phyloP scores from a whole-genome alignment of 176 grass and related monocot species.

The Eragrostis curvula region DNA sequence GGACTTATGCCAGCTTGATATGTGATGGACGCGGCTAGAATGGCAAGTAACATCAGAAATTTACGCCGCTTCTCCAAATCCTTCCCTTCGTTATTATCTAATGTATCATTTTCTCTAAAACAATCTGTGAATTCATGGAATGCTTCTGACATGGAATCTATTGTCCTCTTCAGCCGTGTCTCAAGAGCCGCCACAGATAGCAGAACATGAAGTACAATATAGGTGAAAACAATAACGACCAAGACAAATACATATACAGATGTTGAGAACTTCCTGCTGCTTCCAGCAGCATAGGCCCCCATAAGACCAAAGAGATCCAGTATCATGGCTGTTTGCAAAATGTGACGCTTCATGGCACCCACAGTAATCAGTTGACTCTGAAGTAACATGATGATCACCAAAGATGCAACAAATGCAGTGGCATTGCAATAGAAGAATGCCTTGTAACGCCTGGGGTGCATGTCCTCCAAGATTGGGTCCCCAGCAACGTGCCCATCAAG shows the following conservation, averaged over 20 bases:
- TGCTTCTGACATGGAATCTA: not conserved
- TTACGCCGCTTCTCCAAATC: constrained; percentile 40
- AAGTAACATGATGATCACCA: constrained; percentile 59
- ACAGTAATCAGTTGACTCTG: constrained; percentile 38
- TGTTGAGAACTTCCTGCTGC: constrained; percentile 41
- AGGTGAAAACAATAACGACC: constrained; percentile 37
- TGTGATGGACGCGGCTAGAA: no score
- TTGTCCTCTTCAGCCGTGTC: not conserved
- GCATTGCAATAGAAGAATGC: constrained; percentile 68
- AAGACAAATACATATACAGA: constrained; percentile 51
- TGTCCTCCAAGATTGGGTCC: constrained; percentile 31
- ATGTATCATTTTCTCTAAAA: not conserved
- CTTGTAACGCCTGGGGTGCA: constrained; percentile 35
- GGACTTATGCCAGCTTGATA: no score
- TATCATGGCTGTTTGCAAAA: constrained; percentile 52
- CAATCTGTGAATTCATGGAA: not conserved
- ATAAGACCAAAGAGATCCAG: constrained; percentile 56
- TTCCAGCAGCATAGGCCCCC: constrained; percentile 59
- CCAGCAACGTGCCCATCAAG: constrained; percentile 8
- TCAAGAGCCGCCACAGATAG: constrained; percentile 21
- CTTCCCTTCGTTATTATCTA: not conserved
- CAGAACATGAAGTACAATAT: constrained; percentile 46
- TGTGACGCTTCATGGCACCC: constrained; percentile 34
- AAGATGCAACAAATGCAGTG: constrained; percentile 53
- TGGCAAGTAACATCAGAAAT: no score